Evolutionary conservation across 1,284 basidiomycete species (phyloP).

Genomic region (Apiotrichum veenhuisii): DNA sequence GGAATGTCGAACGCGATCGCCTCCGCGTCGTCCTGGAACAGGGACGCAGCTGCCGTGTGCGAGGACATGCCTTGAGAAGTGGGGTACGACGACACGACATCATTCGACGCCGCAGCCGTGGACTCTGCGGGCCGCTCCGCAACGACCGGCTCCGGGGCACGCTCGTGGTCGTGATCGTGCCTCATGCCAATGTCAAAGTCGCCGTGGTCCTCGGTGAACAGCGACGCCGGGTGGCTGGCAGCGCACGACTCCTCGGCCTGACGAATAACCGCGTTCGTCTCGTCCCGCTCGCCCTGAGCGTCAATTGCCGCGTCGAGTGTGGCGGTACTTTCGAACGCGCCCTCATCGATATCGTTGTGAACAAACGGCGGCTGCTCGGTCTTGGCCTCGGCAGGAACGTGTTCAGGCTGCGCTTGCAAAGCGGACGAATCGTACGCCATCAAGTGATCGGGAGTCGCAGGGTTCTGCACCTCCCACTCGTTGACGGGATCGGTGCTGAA

Average conservation of each 20-base stretch:
- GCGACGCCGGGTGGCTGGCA: not conserved
- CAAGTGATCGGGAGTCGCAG: not conserved
- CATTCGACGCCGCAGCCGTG: not conserved
- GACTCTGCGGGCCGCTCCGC: not conserved
- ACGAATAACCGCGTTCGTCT: not conserved
- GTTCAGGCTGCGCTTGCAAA: not conserved
- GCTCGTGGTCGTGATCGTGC: not conserved
- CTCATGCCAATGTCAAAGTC: not conserved
- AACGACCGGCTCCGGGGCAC: not conserved
- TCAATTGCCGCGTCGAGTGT: constrained; percentile 8
- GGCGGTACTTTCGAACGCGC: constrained; percentile 9
- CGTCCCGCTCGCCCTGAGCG: not conserved
- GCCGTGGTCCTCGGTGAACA: not conserved
- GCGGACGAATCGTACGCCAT: not conserved
- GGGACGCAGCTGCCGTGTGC: not conserved
- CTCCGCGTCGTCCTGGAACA: not conserved
- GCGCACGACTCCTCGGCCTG: not conserved
- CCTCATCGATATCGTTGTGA: constrained; percentile 9
- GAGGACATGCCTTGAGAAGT: no score
- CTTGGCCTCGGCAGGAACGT: not conserved
- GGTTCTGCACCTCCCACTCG: constrained; percentile 2
- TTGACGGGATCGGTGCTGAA: not conserved
- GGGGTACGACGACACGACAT: not conserved
- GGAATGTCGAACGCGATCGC: constrained; percentile 8
- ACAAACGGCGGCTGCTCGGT: not conserved